Conservation (phyloP, 352 stramenopile genomes). For the Phytophthora cactorum region DNA sequence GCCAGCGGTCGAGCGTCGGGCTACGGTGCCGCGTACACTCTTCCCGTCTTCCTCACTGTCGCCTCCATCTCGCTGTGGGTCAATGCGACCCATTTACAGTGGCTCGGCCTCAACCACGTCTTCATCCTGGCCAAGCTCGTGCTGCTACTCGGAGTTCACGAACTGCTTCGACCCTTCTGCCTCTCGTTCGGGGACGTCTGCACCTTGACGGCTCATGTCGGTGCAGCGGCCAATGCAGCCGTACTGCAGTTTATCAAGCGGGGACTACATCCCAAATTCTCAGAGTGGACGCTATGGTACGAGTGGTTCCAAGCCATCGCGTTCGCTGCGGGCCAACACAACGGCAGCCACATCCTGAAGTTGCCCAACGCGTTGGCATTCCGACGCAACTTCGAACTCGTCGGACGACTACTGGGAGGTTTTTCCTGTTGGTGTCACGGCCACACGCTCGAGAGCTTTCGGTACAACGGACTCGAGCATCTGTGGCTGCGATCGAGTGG, state of each 20-base stretch:
- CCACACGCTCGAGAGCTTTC: slow-evolving; percentile 36
- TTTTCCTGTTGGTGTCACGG: slow-evolving; percentile 41
- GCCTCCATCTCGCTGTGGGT: slow-evolving; percentile 30
- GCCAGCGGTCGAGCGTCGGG: slow-evolving; percentile 12
- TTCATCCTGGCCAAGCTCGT: slow-evolving; percentile 30
- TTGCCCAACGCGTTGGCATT: slow-evolving; percentile 42
- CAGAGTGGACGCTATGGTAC: slow-evolving; percentile 50
- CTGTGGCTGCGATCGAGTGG: slow-evolving; percentile 46
- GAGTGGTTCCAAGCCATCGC: slow-evolving; percentile 50
- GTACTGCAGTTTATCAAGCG: slow-evolving; percentile 32
- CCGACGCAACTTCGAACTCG: slow-evolving; percentile 44
- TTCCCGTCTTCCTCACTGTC: slow-evolving; percentile 25
- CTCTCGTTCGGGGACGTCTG: slow-evolving; percentile 39
- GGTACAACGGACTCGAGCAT: slow-evolving; percentile 52
- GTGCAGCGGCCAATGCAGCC: slow-evolving; percentile 22
- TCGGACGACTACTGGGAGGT: slow-evolving; percentile 38
- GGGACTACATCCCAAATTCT: slow-evolving; percentile 39
- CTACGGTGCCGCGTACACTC: slow-evolving; percentile 31
- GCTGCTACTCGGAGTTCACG: slow-evolving; percentile 35
- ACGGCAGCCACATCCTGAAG: slow-evolving; percentile 47
- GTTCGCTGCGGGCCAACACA: slow-evolving; percentile 27
- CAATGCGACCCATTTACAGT: slow-evolving; percentile 38
- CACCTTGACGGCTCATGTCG: slow-evolving; percentile 28
- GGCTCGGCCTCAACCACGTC: slow-evolving; percentile 24
- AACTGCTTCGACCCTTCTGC: slow-evolving; percentile 51